These are phyloP conservation scores for Alternaria gansuensis DNA, from an alignment of 2,329 filamentous ascomycete genomes.

Conservation along the genomic window DNA sequence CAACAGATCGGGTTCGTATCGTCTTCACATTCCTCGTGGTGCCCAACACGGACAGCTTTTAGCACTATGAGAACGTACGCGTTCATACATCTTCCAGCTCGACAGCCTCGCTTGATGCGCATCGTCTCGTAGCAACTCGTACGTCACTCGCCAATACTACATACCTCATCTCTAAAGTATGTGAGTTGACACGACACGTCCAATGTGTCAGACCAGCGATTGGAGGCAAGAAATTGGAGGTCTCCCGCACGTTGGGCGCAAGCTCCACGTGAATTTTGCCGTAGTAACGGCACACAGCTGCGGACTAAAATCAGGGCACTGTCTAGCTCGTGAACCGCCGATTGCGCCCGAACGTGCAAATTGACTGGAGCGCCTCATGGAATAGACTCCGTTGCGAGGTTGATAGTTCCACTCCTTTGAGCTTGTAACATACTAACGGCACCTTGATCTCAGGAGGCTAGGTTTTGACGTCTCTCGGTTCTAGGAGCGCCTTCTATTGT, in stretches of 20 bases:
- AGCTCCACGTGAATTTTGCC: conserved; percentile 3
- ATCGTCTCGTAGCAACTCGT: background rate
- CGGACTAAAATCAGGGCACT: conserved; percentile 3
- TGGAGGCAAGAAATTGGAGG: background rate
- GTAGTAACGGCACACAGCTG: background rate
- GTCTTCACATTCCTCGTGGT: background rate
- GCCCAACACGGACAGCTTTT: background rate
- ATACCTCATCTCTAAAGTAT: background rate
- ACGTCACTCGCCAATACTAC: background rate
- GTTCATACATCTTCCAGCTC: background rate
- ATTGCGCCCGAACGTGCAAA: conserved; percentile 5
- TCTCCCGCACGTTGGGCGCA: background rate
- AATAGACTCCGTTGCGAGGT: background rate
- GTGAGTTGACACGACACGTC: background rate
- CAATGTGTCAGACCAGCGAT: background rate
- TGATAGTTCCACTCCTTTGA: background rate
- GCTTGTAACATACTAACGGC: conserved; percentile 9
- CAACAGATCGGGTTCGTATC: background rate
- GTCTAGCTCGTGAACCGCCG: conserved; percentile 4
- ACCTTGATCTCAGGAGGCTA: background rate
- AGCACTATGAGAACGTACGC: background rate
- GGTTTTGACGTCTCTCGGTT: background rate
- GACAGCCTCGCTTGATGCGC: background rate
- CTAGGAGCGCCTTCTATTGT: background rate
- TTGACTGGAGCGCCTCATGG: background rate